phyloP scores from a whole-genome alignment of 441 rosid species.

The Erodium trifolium region DNA sequence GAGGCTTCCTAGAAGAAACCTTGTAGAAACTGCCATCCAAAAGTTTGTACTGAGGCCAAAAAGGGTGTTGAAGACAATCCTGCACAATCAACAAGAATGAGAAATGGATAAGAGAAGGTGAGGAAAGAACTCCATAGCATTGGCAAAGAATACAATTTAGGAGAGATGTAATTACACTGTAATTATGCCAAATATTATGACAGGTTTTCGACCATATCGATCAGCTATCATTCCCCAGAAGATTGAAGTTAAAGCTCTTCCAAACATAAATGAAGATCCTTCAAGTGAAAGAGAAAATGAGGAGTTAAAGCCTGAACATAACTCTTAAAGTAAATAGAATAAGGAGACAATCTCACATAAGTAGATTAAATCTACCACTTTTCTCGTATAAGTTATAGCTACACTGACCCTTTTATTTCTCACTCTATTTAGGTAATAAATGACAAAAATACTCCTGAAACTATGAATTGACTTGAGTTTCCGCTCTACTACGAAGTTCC shows the following conservation, averaged over 20 bases:
- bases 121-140: neutral
- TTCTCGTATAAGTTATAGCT: too few species aligned
- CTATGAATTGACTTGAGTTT: too few species aligned
- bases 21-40: slow-evolving; percentile 2
- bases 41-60: slow-evolving; percentile 1
- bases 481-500: too few species aligned
- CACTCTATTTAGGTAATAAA: too few species aligned
- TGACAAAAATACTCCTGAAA: too few species aligned
- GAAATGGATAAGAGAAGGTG: neutral
- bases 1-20: slow-evolving; percentile 1
- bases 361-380: too few species aligned
- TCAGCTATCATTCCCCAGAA: slow-evolving; percentile 42
- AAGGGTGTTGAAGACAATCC: neutral
- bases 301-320: slow-evolving; percentile 1
- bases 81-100: neutral
- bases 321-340: neutral
- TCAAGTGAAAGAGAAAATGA: slow-evolving; percentile 12
- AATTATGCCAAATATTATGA: slow-evolving; percentile 30
- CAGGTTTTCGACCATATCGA: slow-evolving; percentile 41
- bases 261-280: slow-evolving; percentile 48
- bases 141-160: neutral
- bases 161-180: slow-evolving; percentile 19
- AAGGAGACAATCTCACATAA: too few species aligned
- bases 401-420: too few species aligned
- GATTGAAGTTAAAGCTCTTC: slow-evolving; percentile 43